Evolutionary conservation across 23 red algal species (phyloP).

Genomic region (Gracilaria vermiculophylla): DNA sequence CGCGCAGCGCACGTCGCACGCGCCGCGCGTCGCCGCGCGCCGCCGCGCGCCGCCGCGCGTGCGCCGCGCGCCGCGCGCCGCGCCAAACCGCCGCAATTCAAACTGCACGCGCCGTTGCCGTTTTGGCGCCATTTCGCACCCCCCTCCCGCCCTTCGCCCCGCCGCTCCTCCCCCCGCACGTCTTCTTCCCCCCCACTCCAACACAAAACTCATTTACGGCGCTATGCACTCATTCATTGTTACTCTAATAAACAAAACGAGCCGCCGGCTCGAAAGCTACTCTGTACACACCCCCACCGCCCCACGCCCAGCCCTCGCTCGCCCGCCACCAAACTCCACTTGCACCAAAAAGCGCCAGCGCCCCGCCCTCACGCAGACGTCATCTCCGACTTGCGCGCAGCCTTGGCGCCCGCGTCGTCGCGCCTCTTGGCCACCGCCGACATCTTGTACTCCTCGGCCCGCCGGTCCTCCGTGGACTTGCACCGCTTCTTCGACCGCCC

Average conservation of each 20-base stretch:
- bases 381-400: conserved; percentile 15
- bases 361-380: not conserved
- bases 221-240: not conserved
- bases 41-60: not conserved
- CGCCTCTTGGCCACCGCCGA: not conserved
- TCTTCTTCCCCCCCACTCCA: not conserved
- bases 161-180: not conserved
- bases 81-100: not conserved
- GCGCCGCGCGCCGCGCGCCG: not conserved
- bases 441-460: not conserved
- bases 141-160: too few relatives aligned
- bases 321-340: too few relatives aligned
- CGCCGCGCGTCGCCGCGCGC: not conserved
- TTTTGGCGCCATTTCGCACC: conserved; percentile 3
- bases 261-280: not conserved
- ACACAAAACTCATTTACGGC: not conserved
- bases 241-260: not conserved
- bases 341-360: too few relatives aligned
- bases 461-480: not conserved
- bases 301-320: too few relatives aligned
- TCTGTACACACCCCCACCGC: not conserved
- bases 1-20: too few relatives aligned
- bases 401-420: not conserved
- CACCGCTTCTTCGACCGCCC: conserved; percentile 1
- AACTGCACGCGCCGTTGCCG: not conserved